Evolutionary conservation across 768 basidiomycete genomes (phyloP).

Genomic region (Tylopilus sp.): DNA sequence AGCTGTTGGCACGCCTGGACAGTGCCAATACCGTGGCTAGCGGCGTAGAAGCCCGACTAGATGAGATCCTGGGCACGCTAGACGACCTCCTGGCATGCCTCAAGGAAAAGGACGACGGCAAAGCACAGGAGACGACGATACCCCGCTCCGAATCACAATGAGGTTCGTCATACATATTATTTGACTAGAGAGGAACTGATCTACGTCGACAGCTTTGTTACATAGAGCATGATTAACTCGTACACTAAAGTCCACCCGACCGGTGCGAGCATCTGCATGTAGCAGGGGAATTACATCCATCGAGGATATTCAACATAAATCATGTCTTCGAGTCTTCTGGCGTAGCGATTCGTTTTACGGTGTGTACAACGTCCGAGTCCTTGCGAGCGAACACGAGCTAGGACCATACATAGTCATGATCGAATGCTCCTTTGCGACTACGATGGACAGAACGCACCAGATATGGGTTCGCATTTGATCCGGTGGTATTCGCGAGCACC

Average conservation of each 20-base stretch:
- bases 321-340: constrained; percentile 29
- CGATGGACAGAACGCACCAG: constrained; percentile 49
- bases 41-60: constrained; percentile 60
- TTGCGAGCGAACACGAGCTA: constrained; percentile 84
- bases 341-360: constrained; percentile 62
- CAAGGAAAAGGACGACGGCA: constrained; percentile 22
- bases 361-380: constrained; percentile 74
- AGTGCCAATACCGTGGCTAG: constrained; percentile 56
- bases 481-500: constrained; percentile 87
- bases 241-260: constrained; percentile 8
- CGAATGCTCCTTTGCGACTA: background rate
- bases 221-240: constrained; percentile 14
- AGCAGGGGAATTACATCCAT: constrained; percentile 16
- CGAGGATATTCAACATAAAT: constrained; percentile 28
- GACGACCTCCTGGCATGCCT: constrained; percentile 51
- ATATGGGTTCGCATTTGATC: constrained; percentile 86
- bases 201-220: background rate
- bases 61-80: constrained; percentile 55
- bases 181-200: background rate
- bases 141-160: constrained; percentile 2
- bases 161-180: constrained; percentile 13
- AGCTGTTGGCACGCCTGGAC: constrained; percentile 55
- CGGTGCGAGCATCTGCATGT: constrained; percentile 9
- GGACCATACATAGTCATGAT: constrained; percentile 3
- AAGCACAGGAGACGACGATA: background rate